phyloP scores from a whole-genome alignment of 768 basidiomycete species.

The Amanita subjunquillea region DNA sequence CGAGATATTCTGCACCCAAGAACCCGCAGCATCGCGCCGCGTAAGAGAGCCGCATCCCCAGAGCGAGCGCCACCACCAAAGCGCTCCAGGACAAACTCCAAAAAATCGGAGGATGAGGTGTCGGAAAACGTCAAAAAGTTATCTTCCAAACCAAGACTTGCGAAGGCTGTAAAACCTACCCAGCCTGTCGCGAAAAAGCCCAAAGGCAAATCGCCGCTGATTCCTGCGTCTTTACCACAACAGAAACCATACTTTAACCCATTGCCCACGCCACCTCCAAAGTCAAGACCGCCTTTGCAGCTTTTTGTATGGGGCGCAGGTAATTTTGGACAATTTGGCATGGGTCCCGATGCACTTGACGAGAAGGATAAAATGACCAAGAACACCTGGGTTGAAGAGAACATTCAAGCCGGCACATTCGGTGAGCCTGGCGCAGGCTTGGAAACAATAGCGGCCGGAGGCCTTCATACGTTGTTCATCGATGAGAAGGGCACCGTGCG shows the following conservation, averaged over 20 bases:
- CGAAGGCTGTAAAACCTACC: slow-evolving; percentile 7
- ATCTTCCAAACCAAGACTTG: slow-evolving; percentile 8
- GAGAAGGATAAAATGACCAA: slow-evolving; percentile 72
- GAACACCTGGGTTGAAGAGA: slow-evolving; percentile 67
- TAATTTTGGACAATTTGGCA: slow-evolving; percentile 92
- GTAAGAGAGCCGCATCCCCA: slow-evolving; percentile 45
- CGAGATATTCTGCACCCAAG: slow-evolving; percentile 19
- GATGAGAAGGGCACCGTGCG: slow-evolving; percentile 87
- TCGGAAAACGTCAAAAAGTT: slow-evolving; percentile 10
- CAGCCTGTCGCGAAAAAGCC: slow-evolving; percentile 7
- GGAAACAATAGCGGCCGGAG: slow-evolving; percentile 73
- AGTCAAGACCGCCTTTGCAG: slow-evolving; percentile 53
- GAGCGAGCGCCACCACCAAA: slow-evolving; percentile 39
- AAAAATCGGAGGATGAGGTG: slow-evolving; percentile 35
- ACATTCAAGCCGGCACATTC: slow-evolving; percentile 61
- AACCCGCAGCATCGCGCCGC: slow-evolving; percentile 22
- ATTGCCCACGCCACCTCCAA: slow-evolving; percentile 47
- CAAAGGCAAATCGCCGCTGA: slow-evolving; percentile 12
- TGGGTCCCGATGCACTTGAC: slow-evolving; percentile 64
- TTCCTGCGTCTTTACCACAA: slow-evolving; percentile 24
- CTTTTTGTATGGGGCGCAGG: slow-evolving; percentile 88
- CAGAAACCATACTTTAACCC: slow-evolving; percentile 54
- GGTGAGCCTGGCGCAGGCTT: slow-evolving; percentile 71
- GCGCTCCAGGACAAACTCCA: slow-evolving; percentile 30
- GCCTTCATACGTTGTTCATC: slow-evolving; percentile 81